phyloP scores from a whole-genome alignment of 2,329 filamentous ascomycete genomes.

The Beauveria sp. region DNA sequence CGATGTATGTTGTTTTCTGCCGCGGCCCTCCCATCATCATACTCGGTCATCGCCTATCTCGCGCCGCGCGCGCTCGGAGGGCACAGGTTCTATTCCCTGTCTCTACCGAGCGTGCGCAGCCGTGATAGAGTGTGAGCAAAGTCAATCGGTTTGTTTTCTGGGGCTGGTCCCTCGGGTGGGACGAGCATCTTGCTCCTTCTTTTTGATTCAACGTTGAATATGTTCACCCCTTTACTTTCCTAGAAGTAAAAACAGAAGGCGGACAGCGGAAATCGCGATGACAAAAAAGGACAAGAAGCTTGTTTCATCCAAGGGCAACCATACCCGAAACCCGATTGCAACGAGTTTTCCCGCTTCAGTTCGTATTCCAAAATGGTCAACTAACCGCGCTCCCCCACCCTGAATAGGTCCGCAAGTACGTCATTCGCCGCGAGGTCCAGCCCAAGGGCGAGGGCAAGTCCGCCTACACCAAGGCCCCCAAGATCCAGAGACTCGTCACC shows the following conservation, averaged over 20 bases:
- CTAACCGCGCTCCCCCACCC: background rate
- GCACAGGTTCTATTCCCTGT: slow-evolving; percentile 5
- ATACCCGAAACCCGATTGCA: background rate
- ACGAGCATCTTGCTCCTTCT: slow-evolving; percentile 11
- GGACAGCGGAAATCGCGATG: background rate
- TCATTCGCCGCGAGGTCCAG: slow-evolving; percentile 97
- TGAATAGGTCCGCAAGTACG: slow-evolving; percentile 91
- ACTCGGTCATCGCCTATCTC: slow-evolving; percentile 64
- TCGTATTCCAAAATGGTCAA: background rate
- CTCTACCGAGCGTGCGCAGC: slow-evolving; percentile 20
- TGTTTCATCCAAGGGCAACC: slow-evolving; percentile 1
- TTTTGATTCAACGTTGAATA: slow-evolving; percentile 1
- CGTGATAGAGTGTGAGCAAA: slow-evolving; percentile 54
- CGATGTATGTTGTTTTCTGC: slow-evolving; percentile 70
- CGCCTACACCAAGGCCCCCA: slow-evolving; percentile 99
- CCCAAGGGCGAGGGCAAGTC: slow-evolving; percentile 96
- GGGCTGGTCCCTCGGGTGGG: background rate
- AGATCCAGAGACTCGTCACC: slow-evolving; percentile 99
- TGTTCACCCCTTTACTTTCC: background rate
- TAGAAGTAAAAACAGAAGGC: background rate
- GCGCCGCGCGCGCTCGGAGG: slow-evolving; percentile 33
- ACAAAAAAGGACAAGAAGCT: slow-evolving; percentile 9
- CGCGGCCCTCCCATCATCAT: slow-evolving; percentile 39
- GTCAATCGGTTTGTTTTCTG: slow-evolving; percentile 11
- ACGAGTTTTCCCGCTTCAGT: slow-evolving; percentile 1